Conservation (phyloP, 2,329 filamentous ascomycete species). For the Botrytis sinoallii region DNA sequence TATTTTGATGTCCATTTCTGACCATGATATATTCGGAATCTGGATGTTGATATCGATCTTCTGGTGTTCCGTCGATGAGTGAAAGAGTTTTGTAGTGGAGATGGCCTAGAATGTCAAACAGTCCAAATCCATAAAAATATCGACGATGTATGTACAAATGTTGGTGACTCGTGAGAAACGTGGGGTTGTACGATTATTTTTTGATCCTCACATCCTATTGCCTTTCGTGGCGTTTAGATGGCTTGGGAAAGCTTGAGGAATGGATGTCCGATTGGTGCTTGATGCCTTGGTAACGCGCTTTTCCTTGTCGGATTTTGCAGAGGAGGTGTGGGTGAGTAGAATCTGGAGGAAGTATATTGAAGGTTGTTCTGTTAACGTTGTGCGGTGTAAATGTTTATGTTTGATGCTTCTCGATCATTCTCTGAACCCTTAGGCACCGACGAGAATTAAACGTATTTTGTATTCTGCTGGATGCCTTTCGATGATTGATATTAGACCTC, state of each 20-base stretch:
- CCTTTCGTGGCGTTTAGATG: constrained; percentile 9
- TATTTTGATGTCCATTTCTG: not conserved
- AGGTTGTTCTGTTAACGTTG: not conserved
- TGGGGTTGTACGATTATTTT: not conserved
- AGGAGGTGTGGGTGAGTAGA: not conserved
- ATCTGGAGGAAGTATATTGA: not conserved
- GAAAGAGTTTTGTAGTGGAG: not conserved
- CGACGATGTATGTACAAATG: no score
- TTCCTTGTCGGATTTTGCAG: not conserved
- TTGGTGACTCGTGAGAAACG: not conserved
- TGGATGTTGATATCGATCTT: not conserved
- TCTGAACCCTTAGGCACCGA: no score
- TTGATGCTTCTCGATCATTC: not conserved
- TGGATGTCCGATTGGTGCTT: not conserved
- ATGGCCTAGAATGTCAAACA: not conserved
- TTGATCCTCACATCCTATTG: not conserved
- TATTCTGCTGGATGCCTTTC: not conserved
- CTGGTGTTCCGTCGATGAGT: not conserved
- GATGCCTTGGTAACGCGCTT: not conserved
- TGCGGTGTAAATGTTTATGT: not conserved
- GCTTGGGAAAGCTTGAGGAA: not conserved
- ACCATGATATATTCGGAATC: not conserved
- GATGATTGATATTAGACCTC: not conserved
- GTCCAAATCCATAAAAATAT: not conserved
- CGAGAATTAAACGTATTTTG: not conserved